Percentiles rank a stretch among this genome's conserved stretches.
Conservation (phyloP, 305 asterid species). For the Solanum hybrid region DNA sequence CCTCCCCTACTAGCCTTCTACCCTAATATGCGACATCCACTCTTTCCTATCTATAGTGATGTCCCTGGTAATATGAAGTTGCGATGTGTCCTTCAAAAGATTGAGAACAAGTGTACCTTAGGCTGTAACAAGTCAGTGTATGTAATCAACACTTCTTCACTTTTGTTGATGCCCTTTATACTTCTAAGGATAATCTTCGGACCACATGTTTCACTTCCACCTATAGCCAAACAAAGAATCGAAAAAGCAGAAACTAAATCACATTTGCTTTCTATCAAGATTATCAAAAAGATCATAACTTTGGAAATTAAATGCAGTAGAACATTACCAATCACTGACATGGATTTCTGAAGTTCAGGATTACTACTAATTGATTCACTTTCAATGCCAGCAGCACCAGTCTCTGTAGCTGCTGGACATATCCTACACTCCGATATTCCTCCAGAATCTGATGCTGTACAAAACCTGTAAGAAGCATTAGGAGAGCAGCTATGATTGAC, state of each 20-base stretch:
- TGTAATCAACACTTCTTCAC: slow-evolving; percentile 62
- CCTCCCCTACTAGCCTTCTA: background rate
- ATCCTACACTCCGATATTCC: slow-evolving; percentile 18
- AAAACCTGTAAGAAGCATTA: slow-evolving; percentile 53
- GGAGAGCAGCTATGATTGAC: slow-evolving; percentile 87
- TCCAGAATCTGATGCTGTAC: background rate
- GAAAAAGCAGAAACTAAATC: background rate
- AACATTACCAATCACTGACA: background rate
- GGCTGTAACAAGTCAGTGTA: slow-evolving; percentile 80
- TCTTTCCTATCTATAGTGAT: background rate
- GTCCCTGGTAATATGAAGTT: background rate
- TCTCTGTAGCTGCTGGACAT: slow-evolving; percentile 15
- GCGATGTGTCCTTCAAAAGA: background rate
- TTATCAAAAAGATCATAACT: background rate
- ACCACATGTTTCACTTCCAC: slow-evolving; percentile 44
- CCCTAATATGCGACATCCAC: background rate
- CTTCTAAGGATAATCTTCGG: slow-evolving; percentile 62
- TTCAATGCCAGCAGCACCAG: slow-evolving; percentile 1
- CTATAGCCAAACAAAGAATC: background rate
- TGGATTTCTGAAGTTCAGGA: background rate
- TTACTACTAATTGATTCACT: background rate
- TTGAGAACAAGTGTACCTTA: slow-evolving; percentile 29
- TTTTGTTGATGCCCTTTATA: slow-evolving; percentile 41
- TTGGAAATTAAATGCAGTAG: background rate
- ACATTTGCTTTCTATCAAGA: background rate